Evolutionary conservation across 2,329 filamentous ascomycete species (phyloP), one percentile per base, ranked within the genome.

Genomic region (Beauveria rudraprayagi): DNA sequence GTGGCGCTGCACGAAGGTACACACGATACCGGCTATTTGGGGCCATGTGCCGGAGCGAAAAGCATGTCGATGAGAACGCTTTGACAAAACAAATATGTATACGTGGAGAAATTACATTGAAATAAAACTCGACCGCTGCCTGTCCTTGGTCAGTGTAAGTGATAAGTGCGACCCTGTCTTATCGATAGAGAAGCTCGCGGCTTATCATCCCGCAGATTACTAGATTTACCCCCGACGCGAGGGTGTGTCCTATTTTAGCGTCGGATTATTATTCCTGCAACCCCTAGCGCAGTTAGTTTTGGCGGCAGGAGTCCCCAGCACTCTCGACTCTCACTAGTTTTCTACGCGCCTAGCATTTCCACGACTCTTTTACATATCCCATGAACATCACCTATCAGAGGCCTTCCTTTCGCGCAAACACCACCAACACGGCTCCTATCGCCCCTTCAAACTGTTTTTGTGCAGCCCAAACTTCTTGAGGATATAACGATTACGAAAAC

Each of bases 261-360:
- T 43, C 72, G 75, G 73, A 72, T 64, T n/a, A 75, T 68, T 52
- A 52, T 73, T 77, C 7, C 70, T 71, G 62, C 74, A 54, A 1
- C 11, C 2, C 70, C 73, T 78, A 77, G 76, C 75, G 75, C 63
- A 61, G 65, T 68, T 73, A 71, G 74, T 70, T 72, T 78, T 76
- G 75, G 74, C 66, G 71, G 68, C 72, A 53, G 65, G 65, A 70
- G 62, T 65, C 71, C 75, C 76, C 75, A 72, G 75, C 58, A 69
- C 70, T 69, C 17, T 66, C 67, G 63, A 66, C 67, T 70, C 69
- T 70, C 66, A 63, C 66, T 70, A 72, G 74, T 73, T 76, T 77
- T 76, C 74, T 71, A 72, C 71, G 72, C 70, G 69, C 70, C 16
- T 22, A 30, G 41, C 24, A n/a, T 52, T 61, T 57, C 19, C 50